Evolutionary conservation across 495 filamentous ascomycete genomes (phyloP), one percentile per base, ranked within the genome.

Genomic region (Xylaria palmicola): DNA sequence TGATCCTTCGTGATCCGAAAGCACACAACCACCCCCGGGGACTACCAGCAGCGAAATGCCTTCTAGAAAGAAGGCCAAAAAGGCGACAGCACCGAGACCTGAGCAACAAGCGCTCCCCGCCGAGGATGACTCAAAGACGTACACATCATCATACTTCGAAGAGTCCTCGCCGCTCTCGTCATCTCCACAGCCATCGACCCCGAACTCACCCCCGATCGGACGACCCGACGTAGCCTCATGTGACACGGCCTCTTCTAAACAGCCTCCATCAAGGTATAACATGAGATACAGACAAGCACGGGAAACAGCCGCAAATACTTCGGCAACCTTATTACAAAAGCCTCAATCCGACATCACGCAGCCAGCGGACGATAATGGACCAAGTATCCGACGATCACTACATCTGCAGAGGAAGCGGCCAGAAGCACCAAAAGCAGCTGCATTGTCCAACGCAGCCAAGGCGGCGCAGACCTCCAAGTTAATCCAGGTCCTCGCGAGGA

Each of bases 131-230:
- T 48, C 45, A 29, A 53, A 17, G 39, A 17, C 10, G 3, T 41
- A 56, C 10, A 56, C 53, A 9, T 56, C 53, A 3, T 56, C 53
- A 22, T 56, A 56, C 10, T 15, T 56, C 22, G 37, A 44, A 44
- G 53, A 44, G 37, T 3, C 13, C 1, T 56, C 53, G 8, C 53
- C 53, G 22, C 53, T 39, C 5, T 44, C 19, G 8, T 56, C 53
- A 15, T 44, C 53, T 17, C 15, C 39, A 20, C 27, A 34, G 27
- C 37, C 39, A 22, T 22, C 52, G 0, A 1, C n/a, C 37, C 15
- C 13, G 2, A 40, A 8, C 2, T 29, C 36, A 12, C 20, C 22
- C 8, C 20, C 37, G 6, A 15, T 17, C 15, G n/a, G 17, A 17
- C 6, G 12, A 1, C 4, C 24, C 8, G 36, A 10, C 6, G 6